Conservation (phyloP, 768 basidiomycete species). For the Mycena sanguinolenta region DNA sequence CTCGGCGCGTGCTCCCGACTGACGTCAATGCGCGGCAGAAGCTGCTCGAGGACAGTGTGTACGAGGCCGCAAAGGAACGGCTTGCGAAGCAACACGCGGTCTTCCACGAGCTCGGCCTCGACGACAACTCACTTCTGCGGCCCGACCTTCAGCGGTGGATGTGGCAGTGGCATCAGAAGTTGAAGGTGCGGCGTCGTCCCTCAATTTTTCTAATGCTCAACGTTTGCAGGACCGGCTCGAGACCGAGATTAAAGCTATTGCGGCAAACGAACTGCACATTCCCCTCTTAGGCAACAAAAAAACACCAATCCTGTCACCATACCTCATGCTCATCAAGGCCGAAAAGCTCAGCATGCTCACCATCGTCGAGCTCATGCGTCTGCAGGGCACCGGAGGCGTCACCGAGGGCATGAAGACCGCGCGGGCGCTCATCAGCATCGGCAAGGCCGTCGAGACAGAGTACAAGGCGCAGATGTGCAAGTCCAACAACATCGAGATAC, state of each 20-base stretch:
- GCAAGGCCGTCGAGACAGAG: constrained; percentile 90
- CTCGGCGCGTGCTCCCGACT: constrained; percentile 72
- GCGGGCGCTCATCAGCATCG: constrained; percentile 82
- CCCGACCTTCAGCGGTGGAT: constrained; percentile 80
- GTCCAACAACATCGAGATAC: constrained; percentile 68
- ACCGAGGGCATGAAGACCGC: constrained; percentile 91
- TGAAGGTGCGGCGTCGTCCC: constrained; percentile 48
- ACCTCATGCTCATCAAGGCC: constrained; percentile 79
- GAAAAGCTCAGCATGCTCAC: constrained; percentile 89
- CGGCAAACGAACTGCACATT: constrained; percentile 48
- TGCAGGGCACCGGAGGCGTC: constrained; percentile 84
- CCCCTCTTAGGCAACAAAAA: constrained; percentile 11
- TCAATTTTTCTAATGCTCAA: background rate
- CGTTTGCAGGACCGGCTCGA: constrained; percentile 52
- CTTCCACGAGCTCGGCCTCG: constrained; percentile 71
- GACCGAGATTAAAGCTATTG: constrained; percentile 63
- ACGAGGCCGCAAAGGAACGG: constrained; percentile 83
- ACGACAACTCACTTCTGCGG: constrained; percentile 56
- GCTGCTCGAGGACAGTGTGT: constrained; percentile 87
- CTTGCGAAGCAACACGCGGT: constrained; percentile 72
- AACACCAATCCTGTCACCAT: constrained; percentile 64
- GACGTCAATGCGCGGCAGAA: constrained; percentile 84
- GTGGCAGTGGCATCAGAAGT: constrained; percentile 85
- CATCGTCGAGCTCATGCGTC: constrained; percentile 89
- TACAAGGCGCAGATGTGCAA: constrained; percentile 88